phyloP scores from a whole-genome alignment of 2,329 filamentous ascomycete genomes.

The Nothomitra cinnamomea region DNA sequence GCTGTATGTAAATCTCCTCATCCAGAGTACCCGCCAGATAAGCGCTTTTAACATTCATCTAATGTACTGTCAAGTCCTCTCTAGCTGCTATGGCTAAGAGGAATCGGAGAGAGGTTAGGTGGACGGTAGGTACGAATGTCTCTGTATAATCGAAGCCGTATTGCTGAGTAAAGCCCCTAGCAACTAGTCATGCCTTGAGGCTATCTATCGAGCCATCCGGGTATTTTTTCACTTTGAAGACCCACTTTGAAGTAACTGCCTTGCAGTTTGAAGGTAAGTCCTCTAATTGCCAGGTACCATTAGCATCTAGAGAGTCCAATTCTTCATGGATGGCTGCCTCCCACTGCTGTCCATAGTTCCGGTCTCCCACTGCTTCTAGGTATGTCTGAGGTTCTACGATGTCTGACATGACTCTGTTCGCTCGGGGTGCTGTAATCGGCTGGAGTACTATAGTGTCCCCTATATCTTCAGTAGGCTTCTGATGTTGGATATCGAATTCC shows the following conservation, averaged over 20 bases:
- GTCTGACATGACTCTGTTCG: too few relatives aligned
- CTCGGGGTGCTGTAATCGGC: not conserved
- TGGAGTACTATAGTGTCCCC: not conserved
- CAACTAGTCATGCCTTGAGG: constrained; percentile 8
- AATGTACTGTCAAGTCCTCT: not conserved
- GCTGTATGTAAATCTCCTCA: constrained; percentile 9
- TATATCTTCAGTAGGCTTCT: not conserved
- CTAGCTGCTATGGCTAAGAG: constrained; percentile 4
- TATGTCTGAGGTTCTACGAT: not conserved
- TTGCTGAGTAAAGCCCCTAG: constrained; percentile 6
- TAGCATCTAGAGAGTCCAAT: not conserved
- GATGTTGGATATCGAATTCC: not conserved
- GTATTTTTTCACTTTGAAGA: constrained; percentile 4
- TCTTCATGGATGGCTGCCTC: not conserved
- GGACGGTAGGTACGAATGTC: constrained; percentile 6
- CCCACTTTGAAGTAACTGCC: constrained; percentile 7
- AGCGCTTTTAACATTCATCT: constrained; percentile 8
- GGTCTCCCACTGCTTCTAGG: not conserved
- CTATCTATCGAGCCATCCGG: not conserved
- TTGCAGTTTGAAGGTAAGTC: not conserved
- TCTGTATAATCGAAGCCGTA: constrained; percentile 7
- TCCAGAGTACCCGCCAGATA: constrained; percentile 7
- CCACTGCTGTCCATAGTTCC: not conserved
- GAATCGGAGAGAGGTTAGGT: not conserved
- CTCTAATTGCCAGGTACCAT: not conserved